Evolutionary conservation across 441 rosid species (phyloP), one percentile per base, ranked within the genome.

Genomic region (Bocquillonia castaneifolia): DNA sequence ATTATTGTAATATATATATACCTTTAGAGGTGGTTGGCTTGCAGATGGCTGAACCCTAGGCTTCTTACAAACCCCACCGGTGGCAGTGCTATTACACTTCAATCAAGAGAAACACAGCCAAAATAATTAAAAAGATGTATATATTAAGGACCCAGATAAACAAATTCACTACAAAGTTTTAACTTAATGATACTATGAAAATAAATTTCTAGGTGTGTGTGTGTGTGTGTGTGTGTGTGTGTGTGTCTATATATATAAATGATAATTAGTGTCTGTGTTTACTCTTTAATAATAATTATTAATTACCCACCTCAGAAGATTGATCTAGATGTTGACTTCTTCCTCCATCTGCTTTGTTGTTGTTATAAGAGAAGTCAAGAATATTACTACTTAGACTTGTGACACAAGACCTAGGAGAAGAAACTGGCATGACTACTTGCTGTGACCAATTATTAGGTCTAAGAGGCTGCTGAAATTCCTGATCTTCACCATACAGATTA

Each of bases 11-110:
- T 39, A 37, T 82, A 69, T 74, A 68, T 74, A 79, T 84, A 90
- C 98, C 91, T 91, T 93, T 76, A 93, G 85, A 64, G 94, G 83
- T 69, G 86, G 80, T 66, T 81, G 91, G 82, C 77, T 78, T 77
- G 87, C 69, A 78, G 88, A 75, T 71, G 92, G 81, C 76, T 91
- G 97, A 78, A 88, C 85, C 86, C 87, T 93, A 64, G 97, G 89
- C 78, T 89, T 91, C 91, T 93, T 93, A 42, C 72, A 76, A 63
- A 72, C 85, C 72, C 81, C 83, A 45, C 89, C 97, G 42, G 86
- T 89, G 72, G 73, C 83, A 40, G 85, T 84, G 78, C 93, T 88
- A 72, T 91, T 86, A 77, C 92, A 84, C 98, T 93, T n/a, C n/a
- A 32, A 57, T 3, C 22, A 29, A 64, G 37, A 40, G 47, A 26